These are phyloP conservation scores for Lactarius evosmus DNA, from an alignment of 768 basidiomycete species.

Conservation along the genomic window DNA sequence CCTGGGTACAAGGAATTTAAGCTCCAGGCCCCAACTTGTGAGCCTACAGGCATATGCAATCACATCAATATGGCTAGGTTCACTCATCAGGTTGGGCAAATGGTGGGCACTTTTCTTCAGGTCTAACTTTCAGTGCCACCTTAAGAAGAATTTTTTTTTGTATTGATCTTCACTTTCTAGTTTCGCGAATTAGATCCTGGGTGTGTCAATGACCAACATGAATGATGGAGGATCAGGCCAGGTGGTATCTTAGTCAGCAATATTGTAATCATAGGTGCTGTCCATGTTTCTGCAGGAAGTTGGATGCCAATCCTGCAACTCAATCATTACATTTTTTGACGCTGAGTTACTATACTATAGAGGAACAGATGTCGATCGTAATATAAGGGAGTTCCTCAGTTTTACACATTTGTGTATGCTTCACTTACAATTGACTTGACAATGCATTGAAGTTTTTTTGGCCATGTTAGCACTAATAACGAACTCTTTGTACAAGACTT, in stretches of 20 bases:
- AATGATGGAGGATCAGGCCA: background rate
- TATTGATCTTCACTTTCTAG: background rate
- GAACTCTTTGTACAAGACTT: slow-evolving; percentile 72
- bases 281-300: background rate
- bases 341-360: background rate
- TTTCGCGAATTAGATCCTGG: background rate
- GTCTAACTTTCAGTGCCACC: background rate
- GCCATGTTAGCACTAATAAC: slow-evolving; percentile 53
- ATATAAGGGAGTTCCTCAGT: too few species aligned
- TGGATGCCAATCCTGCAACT: background rate
- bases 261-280: background rate
- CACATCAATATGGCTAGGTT: background rate
- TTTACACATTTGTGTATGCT: slow-evolving; percentile 60
- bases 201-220: background rate
- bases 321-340: background rate
- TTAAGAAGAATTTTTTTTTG: too few species aligned
- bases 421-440: background rate
- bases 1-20: background rate
- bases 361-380: background rate
- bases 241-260: background rate
- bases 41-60: background rate
- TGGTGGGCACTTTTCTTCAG: background rate
- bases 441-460: slow-evolving; percentile 17
- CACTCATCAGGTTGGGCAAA: background rate
- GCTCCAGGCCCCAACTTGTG: background rate